Evolutionary conservation across 768 basidiomycete genomes (phyloP).

Genomic region (Favolaschia claudopus): DNA sequence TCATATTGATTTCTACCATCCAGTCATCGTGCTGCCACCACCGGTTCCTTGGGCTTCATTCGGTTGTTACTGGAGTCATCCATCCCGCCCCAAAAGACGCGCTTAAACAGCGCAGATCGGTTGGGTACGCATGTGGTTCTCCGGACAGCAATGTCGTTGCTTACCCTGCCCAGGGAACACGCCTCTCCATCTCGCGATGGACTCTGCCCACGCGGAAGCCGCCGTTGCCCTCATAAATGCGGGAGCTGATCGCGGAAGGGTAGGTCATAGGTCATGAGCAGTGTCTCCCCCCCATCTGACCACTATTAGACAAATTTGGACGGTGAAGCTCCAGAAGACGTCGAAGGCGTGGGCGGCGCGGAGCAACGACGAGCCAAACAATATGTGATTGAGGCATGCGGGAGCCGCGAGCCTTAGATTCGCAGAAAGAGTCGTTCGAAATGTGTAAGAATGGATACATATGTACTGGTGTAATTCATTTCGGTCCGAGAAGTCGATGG

Average conservation of each 20-base stretch:
- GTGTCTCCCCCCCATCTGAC: constrained; percentile 23
- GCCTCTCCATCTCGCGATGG: constrained; percentile 96
- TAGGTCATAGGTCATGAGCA: constrained; percentile 48
- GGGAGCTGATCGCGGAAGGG: constrained; percentile 90
- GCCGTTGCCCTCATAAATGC: constrained; percentile 93
- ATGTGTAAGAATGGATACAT: constrained; percentile 15
- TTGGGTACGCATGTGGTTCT: constrained; percentile 56
- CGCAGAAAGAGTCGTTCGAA: background rate
- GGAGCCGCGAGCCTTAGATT: constrained; percentile 39
- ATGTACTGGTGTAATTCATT: constrained; percentile 5
- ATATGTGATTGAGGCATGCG: constrained; percentile 80
- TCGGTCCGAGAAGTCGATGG: background rate
- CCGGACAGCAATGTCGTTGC: constrained; percentile 23
- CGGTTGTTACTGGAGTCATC: constrained; percentile 85
- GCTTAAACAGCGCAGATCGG: constrained; percentile 87
- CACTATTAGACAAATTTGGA: constrained; percentile 78
- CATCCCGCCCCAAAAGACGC: constrained; percentile 74
- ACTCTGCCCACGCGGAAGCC: constrained; percentile 91
- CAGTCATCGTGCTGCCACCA: constrained; percentile 96
- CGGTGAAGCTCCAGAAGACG: constrained; percentile 84
- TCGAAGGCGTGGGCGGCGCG: constrained; percentile 88
- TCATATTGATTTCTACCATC: constrained; percentile 17
- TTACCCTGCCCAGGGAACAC: constrained; percentile 76
- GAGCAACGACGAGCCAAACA: constrained; percentile 84
- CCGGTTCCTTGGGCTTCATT: constrained; percentile 91